Base-by-base conservation (phyloP, 495 filamentous ascomycete genomes). In the Penicillium waksmanii region DNA sequence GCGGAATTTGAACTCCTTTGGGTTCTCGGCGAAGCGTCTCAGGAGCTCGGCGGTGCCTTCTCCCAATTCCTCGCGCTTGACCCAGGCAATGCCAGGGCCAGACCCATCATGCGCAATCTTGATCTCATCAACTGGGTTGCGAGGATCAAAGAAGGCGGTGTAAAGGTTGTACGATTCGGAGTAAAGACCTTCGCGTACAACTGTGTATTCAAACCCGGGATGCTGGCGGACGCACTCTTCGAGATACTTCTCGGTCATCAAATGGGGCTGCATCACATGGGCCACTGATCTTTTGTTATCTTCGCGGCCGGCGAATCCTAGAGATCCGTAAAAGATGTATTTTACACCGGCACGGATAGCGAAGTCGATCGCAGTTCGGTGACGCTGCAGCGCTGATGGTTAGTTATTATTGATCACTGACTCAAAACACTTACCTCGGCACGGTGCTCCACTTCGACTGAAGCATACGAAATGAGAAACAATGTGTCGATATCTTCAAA, bases 91-190 rank as follows among this genome's bases (percentile, higher is more conserved):
- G 1, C 77, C 77, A 0, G 69, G 67, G 0, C 71, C 73, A 0
- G 54, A 64, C 1, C 77, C 78, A 51, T 78, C 73, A 47, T 79
- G 77, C 31, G 77, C 75, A 42, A 81, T 75, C 33, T 63, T 66
- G 9, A 82, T 69, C 56, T 77, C 70, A 21, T 56, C 27, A 3
- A 53, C 51, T 3, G 66, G 48, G 33, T 60, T 33, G 5, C 21
- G 8, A 5, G 69, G 62, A 34, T 80, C 69, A 58, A 83, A 85
- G 58, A 85, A 85, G 1, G 83, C 83, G 1, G 85, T 80, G 62
- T 89, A 89, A 56, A 88, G 70, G 13, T 83, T 83, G 75, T 80
- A 87, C 4, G 79, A 83, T 72, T 87, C 84, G 36, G 77, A 75
- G 56, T 88, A 89, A 51, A 88, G 61, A 1, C 85, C 86, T 66